Conservation (phyloP, 2,329 filamentous ascomycete species). For the Incumbomyces delicatus region DNA sequence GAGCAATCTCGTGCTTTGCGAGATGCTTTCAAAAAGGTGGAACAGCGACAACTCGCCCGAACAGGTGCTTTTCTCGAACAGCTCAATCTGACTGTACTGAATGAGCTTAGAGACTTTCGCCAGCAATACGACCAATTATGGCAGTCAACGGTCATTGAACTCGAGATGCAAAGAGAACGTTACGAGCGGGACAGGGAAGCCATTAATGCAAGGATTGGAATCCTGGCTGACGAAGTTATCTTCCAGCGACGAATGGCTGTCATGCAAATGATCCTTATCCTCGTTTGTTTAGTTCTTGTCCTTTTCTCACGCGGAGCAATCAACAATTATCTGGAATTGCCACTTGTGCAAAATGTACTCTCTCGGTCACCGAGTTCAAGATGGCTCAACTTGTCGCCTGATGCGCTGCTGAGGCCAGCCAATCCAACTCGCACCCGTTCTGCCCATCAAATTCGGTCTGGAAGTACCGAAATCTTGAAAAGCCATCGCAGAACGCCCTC, state of each 20-base stretch:
- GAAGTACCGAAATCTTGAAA: conserved; percentile 15
- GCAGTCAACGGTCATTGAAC: conserved; percentile 86
- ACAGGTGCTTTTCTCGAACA: conserved; percentile 70
- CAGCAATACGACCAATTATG: conserved; percentile 92
- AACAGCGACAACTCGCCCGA: conserved; percentile 77
- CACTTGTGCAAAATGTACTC: conserved; percentile 38
- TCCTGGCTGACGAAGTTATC: conserved; percentile 85
- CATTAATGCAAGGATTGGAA: conserved; percentile 66
- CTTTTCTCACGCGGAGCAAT: conserved; percentile 54
- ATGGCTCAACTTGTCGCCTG: conserved; percentile 13
- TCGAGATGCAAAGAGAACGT: conserved; percentile 79
- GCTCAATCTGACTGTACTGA: conserved; percentile 78
- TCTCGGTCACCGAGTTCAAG: conserved; percentile 32
- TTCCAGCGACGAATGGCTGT: conserved; percentile 85
- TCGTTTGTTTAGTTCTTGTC: conserved; percentile 78
- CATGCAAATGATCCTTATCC: conserved; percentile 74
- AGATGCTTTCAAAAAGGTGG: conserved; percentile 75
- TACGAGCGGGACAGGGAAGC: conserved; percentile 76
- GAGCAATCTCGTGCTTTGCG: conserved; percentile 86
- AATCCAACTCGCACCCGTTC: neutral
- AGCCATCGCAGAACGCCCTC: conserved; percentile 15
- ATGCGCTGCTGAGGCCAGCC: conserved; percentile 8
- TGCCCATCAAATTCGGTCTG: conserved; percentile 1
- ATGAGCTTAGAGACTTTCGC: conserved; percentile 66
- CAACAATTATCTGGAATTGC: conserved; percentile 36